These are phyloP conservation scores for Pseudocercospora vitis DNA, from an alignment of 2,329 filamentous ascomycete species.

Conservation along the genomic window DNA sequence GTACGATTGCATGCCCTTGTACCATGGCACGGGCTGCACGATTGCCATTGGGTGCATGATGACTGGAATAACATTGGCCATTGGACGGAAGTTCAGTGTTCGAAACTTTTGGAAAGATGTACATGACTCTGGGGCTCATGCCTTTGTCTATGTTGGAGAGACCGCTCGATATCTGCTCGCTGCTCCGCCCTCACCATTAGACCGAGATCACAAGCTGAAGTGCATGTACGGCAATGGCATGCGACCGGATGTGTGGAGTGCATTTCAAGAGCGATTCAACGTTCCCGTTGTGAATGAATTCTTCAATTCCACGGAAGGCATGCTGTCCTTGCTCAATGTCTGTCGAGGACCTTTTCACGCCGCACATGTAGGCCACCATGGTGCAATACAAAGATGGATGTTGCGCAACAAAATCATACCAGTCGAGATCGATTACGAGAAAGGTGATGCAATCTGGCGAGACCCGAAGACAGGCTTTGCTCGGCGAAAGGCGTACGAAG, in stretches of 20 bases:
- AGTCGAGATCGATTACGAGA: constrained; percentile 67
- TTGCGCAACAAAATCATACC: constrained; percentile 61
- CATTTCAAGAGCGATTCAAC: constrained; percentile 64
- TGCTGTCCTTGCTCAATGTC: constrained; percentile 56
- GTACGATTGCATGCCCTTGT: constrained; percentile 76
- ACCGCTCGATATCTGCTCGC: constrained; percentile 72
- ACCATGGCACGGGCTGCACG: constrained; percentile 72
- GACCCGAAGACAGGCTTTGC: constrained; percentile 69
- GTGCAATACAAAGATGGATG: constrained; percentile 57
- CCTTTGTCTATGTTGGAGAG: constrained; percentile 77
- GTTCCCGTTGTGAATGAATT: constrained; percentile 68
- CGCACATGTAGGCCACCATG: constrained; percentile 70
- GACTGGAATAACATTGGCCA: constrained; percentile 58
- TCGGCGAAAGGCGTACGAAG: constrained; percentile 60
- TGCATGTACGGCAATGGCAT: constrained; percentile 67
- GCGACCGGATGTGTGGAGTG: constrained; percentile 67
- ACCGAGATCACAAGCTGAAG: constrained; percentile 59
- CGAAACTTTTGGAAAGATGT: constrained; percentile 72
- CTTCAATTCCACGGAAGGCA: constrained; percentile 74
- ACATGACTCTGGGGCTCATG: constrained; percentile 65
- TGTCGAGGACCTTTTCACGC: constrained; percentile 59
- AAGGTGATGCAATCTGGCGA: constrained; percentile 62
- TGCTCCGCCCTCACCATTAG: constrained; percentile 62
- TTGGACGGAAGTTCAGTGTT: constrained; percentile 67
- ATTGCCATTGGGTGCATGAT: constrained; percentile 57